A percentile compares a stretch with the other conserved stretches of the same genome.
phyloP scores from a whole-genome alignment of 257 asterid genomes.

The Penstemon eatonii region DNA sequence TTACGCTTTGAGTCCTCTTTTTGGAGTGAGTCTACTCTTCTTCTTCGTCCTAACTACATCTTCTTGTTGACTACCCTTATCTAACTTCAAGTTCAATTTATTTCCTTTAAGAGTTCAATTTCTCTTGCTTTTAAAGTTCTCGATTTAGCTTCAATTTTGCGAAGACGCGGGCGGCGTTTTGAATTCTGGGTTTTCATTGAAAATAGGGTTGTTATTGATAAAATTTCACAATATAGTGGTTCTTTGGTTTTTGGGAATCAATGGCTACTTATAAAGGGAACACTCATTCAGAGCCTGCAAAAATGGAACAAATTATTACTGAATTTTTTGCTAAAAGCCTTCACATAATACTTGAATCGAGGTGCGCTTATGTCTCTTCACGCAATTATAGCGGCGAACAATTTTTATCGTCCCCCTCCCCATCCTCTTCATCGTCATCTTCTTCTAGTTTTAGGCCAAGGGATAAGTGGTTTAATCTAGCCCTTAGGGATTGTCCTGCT shows the following conservation, averaged over 20 bases:
- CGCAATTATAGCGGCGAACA: conserved; percentile 84
- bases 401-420: conserved; percentile 60
- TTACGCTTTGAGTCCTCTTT: conserved; percentile 22
- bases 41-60: neutral
- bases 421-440: conserved; percentile 70
- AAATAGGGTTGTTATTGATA: neutral
- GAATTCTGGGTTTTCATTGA: neutral
- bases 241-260: conserved; percentile 18
- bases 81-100: conserved; percentile 7
- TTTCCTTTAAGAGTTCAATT: conserved; percentile 11
- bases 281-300: conserved; percentile 68
- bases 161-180: neutral
- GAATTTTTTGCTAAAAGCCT: conserved; percentile 88
- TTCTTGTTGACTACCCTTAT: conserved; percentile 11
- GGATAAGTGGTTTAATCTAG: conserved; percentile 88
- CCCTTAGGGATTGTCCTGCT: conserved; percentile 81
- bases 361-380: conserved; percentile 82
- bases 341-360: conserved; percentile 83
- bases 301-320: conserved; percentile 83
- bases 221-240: conserved; percentile 12
- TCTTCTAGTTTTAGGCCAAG: conserved; percentile 69
- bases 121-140: conserved; percentile 13
- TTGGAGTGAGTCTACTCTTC: conserved; percentile 24
- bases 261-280: conserved; percentile 72
- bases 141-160: conserved; percentile 25